phyloP scores from a whole-genome alignment of 306 rosid species.

The Coriaria nepalensis region DNA sequence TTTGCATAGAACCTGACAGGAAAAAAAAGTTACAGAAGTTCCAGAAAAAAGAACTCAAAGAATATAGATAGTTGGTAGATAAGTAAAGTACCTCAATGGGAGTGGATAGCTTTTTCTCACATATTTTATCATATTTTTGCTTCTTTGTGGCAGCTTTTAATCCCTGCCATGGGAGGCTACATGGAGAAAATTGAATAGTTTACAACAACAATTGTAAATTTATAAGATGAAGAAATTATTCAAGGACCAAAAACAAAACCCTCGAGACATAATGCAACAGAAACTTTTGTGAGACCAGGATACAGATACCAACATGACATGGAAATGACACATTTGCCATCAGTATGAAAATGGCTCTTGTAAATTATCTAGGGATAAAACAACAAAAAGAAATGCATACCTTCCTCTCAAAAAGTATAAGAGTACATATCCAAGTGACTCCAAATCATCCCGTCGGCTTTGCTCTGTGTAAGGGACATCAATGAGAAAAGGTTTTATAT shows the following conservation, averaged over 20 bases:
- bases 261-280: no score
- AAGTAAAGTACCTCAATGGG: conserved; percentile 76
- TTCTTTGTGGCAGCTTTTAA: conserved; percentile 96
- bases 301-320: neutral
- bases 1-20: conserved; percentile 74
- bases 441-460: conserved; percentile 98
- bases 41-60: conserved; percentile 6
- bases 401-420: conserved; percentile 94
- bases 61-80: conserved; percentile 9
- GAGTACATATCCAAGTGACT: conserved; percentile 93
- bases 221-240: neutral
- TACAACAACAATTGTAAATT: neutral
- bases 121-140: conserved; percentile 93
- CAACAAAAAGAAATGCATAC: conserved; percentile 23
- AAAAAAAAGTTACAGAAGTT: neutral
- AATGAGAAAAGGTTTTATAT: conserved; percentile 6
- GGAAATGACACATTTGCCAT: neutral
- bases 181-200: conserved; percentile 15
- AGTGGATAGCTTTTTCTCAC: conserved; percentile 89
- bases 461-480: conserved; percentile 49
- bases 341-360: neutral
- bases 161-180: conserved; percentile 99
- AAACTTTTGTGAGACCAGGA: no score
- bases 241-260: neutral
- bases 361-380: conserved; percentile 7